Percentiles rank a stretch among this genome's conserved stretches.
These are phyloP conservation scores for Litchi chinensis DNA, from an alignment of 345 rosid genomes.

Conservation along the genomic window DNA sequence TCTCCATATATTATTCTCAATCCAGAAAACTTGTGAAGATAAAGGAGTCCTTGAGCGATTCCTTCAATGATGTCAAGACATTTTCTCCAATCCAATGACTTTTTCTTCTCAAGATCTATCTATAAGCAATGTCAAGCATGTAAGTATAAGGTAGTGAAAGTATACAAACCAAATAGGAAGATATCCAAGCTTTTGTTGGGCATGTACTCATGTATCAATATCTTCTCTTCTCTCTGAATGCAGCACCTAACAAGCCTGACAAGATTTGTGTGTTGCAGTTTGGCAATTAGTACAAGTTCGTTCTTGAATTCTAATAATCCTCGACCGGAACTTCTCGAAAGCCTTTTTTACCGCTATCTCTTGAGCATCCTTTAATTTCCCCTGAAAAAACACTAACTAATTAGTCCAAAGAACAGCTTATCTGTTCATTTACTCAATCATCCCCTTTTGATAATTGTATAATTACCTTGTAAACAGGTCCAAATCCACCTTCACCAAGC, in stretches of 20 bases:
- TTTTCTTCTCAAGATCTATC: neutral
- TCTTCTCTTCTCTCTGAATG: slow-evolving; percentile 14
- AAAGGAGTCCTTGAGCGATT: no score
- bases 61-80: neutral
- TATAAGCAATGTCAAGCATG: neutral
- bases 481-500: slow-evolving; percentile 26
- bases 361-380: neutral
- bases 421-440: neutral
- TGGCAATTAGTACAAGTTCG: slow-evolving; percentile 13
- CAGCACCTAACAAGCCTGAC: slow-evolving; percentile 12
- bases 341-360: slow-evolving; percentile 16
- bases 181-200: no score
- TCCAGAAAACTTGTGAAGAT: no score
- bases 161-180: slow-evolving; percentile 9
- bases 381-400: neutral
- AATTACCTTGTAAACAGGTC: neutral
- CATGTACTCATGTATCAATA: neutral
- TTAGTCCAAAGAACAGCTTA: neutral
- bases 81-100: neutral
- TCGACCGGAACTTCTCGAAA: slow-evolving; percentile 7
- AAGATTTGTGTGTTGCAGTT: slow-evolving; percentile 23
- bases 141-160: neutral
- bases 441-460: neutral
- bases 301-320: slow-evolving; percentile 19
- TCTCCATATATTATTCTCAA: no score